These are phyloP conservation scores for Psilocybe mexicana DNA, from an alignment of 1,284 basidiomycete genomes.

Conservation along the genomic window DNA sequence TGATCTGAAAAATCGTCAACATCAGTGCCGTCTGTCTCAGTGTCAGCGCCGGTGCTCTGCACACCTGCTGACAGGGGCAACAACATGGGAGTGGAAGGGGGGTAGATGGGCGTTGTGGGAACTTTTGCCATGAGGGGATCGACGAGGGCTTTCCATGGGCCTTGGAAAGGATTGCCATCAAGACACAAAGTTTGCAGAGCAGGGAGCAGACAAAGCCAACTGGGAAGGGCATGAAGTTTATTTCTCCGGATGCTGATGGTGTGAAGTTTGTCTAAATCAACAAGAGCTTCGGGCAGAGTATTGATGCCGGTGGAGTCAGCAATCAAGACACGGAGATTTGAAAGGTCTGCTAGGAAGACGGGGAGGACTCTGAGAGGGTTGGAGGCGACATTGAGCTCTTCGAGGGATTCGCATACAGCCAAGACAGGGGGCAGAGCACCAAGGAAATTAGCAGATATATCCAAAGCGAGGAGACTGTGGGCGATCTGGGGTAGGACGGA, in stretches of 20 bases:
- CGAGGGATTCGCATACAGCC: slow-evolving; percentile 74
- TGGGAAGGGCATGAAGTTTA: slow-evolving; percentile 85
- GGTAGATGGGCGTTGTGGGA: slow-evolving; percentile 62
- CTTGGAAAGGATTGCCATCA: slow-evolving; percentile 92
- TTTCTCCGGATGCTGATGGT: slow-evolving; percentile 89
- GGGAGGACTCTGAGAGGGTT: slow-evolving; percentile 89
- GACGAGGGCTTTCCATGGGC: slow-evolving; percentile 88
- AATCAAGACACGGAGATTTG: slow-evolving; percentile 82
- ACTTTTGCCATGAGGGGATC: slow-evolving; percentile 73
- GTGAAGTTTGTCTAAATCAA: slow-evolving; percentile 73
- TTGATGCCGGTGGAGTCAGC: slow-evolving; percentile 85
- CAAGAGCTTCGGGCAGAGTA: slow-evolving; percentile 71
- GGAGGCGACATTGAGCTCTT: slow-evolving; percentile 92
- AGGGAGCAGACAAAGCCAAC: slow-evolving; percentile 88
- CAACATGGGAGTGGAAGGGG: slow-evolving; percentile 59
- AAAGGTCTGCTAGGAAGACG: slow-evolving; percentile 75
- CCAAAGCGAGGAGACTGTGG: slow-evolving; percentile 81
- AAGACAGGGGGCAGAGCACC: slow-evolving; percentile 80
- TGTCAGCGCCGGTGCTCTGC: slow-evolving; percentile 37
- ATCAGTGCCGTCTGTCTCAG: slow-evolving; percentile 47
- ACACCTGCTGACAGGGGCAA: slow-evolving; percentile 52
- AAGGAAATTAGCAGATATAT: slow-evolving; percentile 88
- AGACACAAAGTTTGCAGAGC: slow-evolving; percentile 85
- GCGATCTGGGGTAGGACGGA: slow-evolving; percentile 69
- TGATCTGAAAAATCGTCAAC: slow-evolving; percentile 60